Evolutionary conservation across 1,139 yeast species (phyloP).

Genomic region (Scheffersomyces lignicola): DNA sequence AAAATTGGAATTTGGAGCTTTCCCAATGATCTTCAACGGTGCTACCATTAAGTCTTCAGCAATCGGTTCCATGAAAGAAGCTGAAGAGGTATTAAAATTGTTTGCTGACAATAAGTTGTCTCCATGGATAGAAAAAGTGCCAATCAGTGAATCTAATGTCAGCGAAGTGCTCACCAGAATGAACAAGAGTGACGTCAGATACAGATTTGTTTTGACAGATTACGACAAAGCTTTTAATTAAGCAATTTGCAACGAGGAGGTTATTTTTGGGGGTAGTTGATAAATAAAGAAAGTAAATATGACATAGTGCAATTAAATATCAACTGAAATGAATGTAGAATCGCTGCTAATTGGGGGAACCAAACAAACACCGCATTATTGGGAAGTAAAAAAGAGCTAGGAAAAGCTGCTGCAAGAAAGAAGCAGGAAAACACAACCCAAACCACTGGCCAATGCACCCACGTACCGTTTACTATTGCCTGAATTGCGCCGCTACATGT

Average conservation of each 20-base stretch:
- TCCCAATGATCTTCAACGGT: slow-evolving; percentile 39
- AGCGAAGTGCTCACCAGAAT: slow-evolving; percentile 52
- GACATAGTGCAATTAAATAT: too few relatives aligned
- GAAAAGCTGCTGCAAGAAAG: too few relatives aligned
- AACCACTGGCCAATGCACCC: too few relatives aligned
- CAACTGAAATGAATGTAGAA: too few relatives aligned
- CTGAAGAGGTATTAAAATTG: slow-evolving; percentile 52
- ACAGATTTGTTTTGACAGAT: slow-evolving; percentile 47
- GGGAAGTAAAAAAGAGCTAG: too few relatives aligned
- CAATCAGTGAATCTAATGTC: slow-evolving; percentile 52
- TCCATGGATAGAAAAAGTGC: slow-evolving; percentile 62
- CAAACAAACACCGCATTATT: too few relatives aligned
- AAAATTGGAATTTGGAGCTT: slow-evolving; percentile 22
- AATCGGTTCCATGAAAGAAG: slow-evolving; percentile 55
- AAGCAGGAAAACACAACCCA: too few relatives aligned
- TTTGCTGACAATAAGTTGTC: slow-evolving; percentile 52
- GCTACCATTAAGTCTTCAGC: slow-evolving; percentile 42
- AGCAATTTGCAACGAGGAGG: slow-evolving; percentile 7
- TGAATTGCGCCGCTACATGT: too few relatives aligned
- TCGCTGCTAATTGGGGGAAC: too few relatives aligned
- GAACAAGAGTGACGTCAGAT: slow-evolving; percentile 55
- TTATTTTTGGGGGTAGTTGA: too few relatives aligned
- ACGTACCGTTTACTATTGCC: too few relatives aligned
- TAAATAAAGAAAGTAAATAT: too few relatives aligned
- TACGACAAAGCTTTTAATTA: slow-evolving; percentile 29